Evolutionary conservation across 129 eudicot species (phyloP).

Genomic region (Artemisia annua): DNA sequence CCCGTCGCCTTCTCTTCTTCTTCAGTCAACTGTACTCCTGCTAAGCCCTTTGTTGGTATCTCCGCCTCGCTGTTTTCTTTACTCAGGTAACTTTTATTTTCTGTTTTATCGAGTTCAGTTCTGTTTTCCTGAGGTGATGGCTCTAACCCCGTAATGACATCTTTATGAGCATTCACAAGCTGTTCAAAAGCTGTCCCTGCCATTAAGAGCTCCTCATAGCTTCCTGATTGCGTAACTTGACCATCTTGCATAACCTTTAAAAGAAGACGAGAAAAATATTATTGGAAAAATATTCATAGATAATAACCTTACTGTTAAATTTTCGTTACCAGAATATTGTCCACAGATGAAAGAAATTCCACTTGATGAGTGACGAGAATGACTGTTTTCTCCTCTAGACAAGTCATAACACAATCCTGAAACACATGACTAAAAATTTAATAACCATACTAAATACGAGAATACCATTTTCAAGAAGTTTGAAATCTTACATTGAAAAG

Average conservation of each 20-base stretch:
- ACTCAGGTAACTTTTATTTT: slow-evolving; percentile 12
- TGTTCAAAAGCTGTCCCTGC: slow-evolving; percentile 66
- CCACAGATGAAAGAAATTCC: slow-evolving; percentile 31
- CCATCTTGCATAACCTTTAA: slow-evolving; percentile 72
- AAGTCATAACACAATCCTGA: slow-evolving; percentile 80
- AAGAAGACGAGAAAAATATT: not conserved
- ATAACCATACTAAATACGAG: not conserved
- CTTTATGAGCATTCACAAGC: slow-evolving; percentile 70
- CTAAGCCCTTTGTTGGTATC: slow-evolving; percentile 14
- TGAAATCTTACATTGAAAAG: slow-evolving; percentile 59
- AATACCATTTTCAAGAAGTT: slow-evolving; percentile 2
- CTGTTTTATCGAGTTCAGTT: not conserved
- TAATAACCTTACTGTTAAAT: slow-evolving; percentile 4
- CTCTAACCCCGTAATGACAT: slow-evolving; percentile 44
- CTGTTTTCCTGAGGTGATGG: slow-evolving; percentile 29
- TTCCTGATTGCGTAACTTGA: slow-evolving; percentile 64
- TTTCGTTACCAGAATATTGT: slow-evolving; percentile 63
- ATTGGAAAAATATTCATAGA: not conserved
- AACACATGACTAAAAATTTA: slow-evolving; percentile 10
- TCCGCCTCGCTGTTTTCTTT: slow-evolving; percentile 45
- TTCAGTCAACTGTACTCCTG: too few relatives aligned
- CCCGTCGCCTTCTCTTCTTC: too few relatives aligned
- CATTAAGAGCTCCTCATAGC: slow-evolving; percentile 50
- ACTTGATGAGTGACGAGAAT: too few relatives aligned
- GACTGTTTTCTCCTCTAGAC: slow-evolving; percentile 59